Evolutionary conservation across 2,329 filamentous ascomycete genomes (phyloP), one percentile per base, ranked within the genome.

Genomic region (Aspergillus amoenus): DNA sequence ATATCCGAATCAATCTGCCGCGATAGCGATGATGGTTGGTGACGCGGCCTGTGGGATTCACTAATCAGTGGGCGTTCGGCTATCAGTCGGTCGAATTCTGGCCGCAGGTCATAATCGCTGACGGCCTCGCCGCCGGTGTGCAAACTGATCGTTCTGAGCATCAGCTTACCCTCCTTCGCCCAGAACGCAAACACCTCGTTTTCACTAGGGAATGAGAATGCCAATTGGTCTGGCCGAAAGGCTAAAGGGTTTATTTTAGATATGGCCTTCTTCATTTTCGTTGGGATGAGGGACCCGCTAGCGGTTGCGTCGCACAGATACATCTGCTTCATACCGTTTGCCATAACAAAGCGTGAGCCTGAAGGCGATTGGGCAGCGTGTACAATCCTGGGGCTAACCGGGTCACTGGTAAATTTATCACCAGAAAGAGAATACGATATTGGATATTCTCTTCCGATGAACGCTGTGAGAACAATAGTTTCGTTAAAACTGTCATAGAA

Each of bases 271-370:
- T 71, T 74, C 39, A 73, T 57, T 51, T 66, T 68, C 9, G 64
- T 64, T 2, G 67, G 64, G 11, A 62, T 66, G 5, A 73, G 60
- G 4, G 59, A 60, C 4, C 66, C 67, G 53, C 66, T 68, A 41
- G 66, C 44, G 21, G 64, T 71, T 52, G 68, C 68, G 43, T 73
- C 67, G 48, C 71, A 73, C 46, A 73, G 60, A 32, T 72, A 67
- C n/a, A 73, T 67, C 42, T 74, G 70, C 5, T 66, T 70, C 66
- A 70, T 70, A n/a, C 69, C 66, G 52, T 73, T 74, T 40, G 67
- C 66, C 37, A 70, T 62, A 8, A 66, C 60, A 40, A 72, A 70
- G 7, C 64, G 64, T 5, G 62, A 55, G 8, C 70, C 70, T 3
- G 69, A 71, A 3, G 70, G 70, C 4, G 71, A 73, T 55, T 73